Base-by-base conservation (phyloP, 257 asterid species). In the Fraxinus pennsylvanica region DNA sequence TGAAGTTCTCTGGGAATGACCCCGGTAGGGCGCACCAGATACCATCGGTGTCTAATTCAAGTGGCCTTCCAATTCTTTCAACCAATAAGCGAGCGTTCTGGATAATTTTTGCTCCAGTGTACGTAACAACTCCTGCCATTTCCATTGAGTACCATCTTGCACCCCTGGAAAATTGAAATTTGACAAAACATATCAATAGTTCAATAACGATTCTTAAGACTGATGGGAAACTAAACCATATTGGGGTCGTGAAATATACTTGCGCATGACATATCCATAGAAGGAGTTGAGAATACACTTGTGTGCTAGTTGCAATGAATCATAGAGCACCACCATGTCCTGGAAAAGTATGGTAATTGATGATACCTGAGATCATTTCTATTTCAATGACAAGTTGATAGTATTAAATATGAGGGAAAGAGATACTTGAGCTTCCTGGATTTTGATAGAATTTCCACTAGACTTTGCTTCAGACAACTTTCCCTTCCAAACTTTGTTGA, bases 61-160 rank as follows among this genome's bases (percentile, higher is more conserved):
- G 97, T 76, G 99, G 99, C 84, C 95, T 91, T 82, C 99, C 99
- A 78, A 95, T 95, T 83, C 96, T 89, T 86, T 95, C 98, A 76
- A 95, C 91, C 84, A 95, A 88, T 79, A 95, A 93, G 61, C 98
- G 95, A 78, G 99, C 99, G 89, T 95, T 95, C 89, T 95, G 99
- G 83, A 95, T 95, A 63, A 95, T 95, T 87, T 95, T 93, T 50
- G 99, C 98, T 39, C 99, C 99, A 39, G 99, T 95, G 85, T 93
- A 93, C 2, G 99, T 95, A 80, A 95, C 99, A 71, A 90, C 97
- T 80, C 99, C 99, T 7, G 99, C 99, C 99, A 95, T 95, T 89
- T 95, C 98, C 99, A 95, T 95, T 59, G 99, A 95, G 85, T 93
- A 95, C 99, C 99, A 95, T 84, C 99, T 89, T 83, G 99, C 99